Conservation (phyloP, 768 basidiomycete genomes). For the Termitomyces sp. region DNA sequence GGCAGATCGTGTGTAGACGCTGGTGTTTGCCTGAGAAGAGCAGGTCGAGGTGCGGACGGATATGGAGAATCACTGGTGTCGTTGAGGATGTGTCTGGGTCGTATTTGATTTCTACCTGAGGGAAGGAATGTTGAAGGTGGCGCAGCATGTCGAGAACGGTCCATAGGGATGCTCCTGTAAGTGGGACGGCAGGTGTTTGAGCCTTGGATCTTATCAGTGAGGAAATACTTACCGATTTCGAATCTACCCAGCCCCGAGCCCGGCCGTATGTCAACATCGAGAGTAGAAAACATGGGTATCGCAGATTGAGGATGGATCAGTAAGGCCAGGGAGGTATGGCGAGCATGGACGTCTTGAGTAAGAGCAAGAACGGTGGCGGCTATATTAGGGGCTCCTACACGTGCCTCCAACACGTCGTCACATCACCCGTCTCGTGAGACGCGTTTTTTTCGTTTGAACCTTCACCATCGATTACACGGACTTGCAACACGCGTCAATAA, state of each 20-base stretch:
- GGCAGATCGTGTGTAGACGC: slow-evolving; percentile 73
- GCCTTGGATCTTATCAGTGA: background rate
- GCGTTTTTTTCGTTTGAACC: slow-evolving; percentile 1
- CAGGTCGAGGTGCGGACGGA: slow-evolving; percentile 82
- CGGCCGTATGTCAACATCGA: slow-evolving; percentile 76
- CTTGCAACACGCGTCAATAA: slow-evolving; percentile 6
- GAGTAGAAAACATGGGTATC: slow-evolving; percentile 54
- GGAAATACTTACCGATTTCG: slow-evolving; percentile 53
- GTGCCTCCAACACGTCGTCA: slow-evolving; percentile 5
- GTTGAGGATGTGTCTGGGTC: slow-evolving; percentile 68
- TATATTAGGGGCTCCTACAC: slow-evolving; percentile 16
- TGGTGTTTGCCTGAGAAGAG: slow-evolving; percentile 80
- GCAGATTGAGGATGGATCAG: background rate
- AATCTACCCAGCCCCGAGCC: slow-evolving; percentile 76
- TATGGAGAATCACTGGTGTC: slow-evolving; percentile 73
- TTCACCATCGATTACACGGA: background rate
- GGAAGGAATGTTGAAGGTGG: slow-evolving; percentile 63
- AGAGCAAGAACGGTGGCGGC: slow-evolving; percentile 3
- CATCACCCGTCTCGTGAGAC: slow-evolving; percentile 2
- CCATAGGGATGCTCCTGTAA: slow-evolving; percentile 74
- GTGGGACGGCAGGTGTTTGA: background rate
- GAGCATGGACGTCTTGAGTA: background rate
- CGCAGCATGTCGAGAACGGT: slow-evolving; percentile 67
- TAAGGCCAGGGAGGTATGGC: background rate
- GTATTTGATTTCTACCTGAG: slow-evolving; percentile 81